Conservation (phyloP, 2,329 filamentous ascomycete species). For the Pyricularia sp. region DNA sequence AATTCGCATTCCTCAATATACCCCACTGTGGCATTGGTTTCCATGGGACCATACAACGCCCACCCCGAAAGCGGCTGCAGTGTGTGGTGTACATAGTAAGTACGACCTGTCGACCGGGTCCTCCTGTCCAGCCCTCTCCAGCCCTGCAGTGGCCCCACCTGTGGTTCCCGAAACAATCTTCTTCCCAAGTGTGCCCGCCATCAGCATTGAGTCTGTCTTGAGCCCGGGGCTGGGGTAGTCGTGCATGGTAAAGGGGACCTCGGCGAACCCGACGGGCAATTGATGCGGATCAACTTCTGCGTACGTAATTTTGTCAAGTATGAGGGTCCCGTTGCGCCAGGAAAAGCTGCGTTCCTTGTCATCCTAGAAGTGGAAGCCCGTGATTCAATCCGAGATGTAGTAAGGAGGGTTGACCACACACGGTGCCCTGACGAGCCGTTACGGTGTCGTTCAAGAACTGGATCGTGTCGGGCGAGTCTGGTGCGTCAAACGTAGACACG, state of each 20-base stretch:
- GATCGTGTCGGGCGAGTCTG: conserved; percentile 17
- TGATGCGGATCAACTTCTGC: conserved; percentile 12
- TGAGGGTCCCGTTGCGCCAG: conserved; percentile 4
- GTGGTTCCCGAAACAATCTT: conserved; percentile 11
- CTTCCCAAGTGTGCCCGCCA: conserved; percentile 22
- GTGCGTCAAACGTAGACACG: conserved; percentile 28
- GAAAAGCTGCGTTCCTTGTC: conserved; percentile 18
- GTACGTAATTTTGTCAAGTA: conserved; percentile 15
- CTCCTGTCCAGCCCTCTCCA: conserved; percentile 13
- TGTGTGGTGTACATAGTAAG: conserved; percentile 13
- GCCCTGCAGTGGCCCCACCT: conserved; percentile 17
- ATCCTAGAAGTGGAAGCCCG: conserved; percentile 32
- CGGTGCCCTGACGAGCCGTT: conserved; percentile 16
- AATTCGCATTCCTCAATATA: neutral
- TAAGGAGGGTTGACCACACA: conserved; percentile 18
- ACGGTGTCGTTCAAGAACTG: conserved; percentile 32
- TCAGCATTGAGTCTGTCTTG: conserved; percentile 20
- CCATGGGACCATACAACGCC: conserved; percentile 25
- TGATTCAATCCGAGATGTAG: conserved; percentile 32
- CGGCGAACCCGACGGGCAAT: conserved; percentile 25
- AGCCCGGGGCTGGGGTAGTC: conserved; percentile 14
- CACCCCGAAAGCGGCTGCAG: conserved; percentile 24
- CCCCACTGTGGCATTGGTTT: conserved; percentile 9
- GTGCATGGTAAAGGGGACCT: conserved; percentile 24
- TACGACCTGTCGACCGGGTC: conserved; percentile 1